Evolutionary conservation across 768 basidiomycete species (phyloP), one percentile per base, ranked within the genome.

Genomic region (Lyophyllum decastes): DNA sequence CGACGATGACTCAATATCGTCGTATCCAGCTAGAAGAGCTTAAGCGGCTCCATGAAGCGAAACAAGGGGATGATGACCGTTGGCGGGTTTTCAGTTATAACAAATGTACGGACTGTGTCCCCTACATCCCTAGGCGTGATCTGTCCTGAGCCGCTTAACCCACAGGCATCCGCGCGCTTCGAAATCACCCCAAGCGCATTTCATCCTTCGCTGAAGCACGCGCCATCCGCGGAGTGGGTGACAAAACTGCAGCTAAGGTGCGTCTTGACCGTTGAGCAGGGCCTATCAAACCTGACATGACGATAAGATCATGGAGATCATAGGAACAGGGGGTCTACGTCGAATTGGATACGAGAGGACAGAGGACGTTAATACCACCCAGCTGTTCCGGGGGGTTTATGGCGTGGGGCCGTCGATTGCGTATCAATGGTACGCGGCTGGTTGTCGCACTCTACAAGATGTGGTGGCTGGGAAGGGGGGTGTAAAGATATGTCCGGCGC

Each of bases 401-500:
- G 93, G 91, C 30, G 92, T 95, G 57, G 94, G 93, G 12, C 81
- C 78, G 54, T 71, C 75, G 10, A 88, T 78, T 43, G 92, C 94
- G 1, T 80, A 79, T 58, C 73, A 83, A 63, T 93, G 94, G 87
- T 94, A 88, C 68, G 69, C 79, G 19, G 80, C 76, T 19, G 95
- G 95, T 0, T 89, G 90, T 49, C 79, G 92, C 50, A 89, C 86
- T 2, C 78, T 97, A 30, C 85, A 88, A 9, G 94, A 98, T 64
- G 71, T 97, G 35, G 69, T 71, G 56, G 73, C 75, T 21, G 73
- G 85, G 33, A 87, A 85, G 65, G 76, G 78, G 2, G 90, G 85
- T 0, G 76, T 95, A 38, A 82, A 78, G 59, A 67, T 94, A 40
- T 79, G 80, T 1, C 55, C 73, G 2, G 84, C 68, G 1, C 92